Conservation (phyloP, 2,329 filamentous ascomycete genomes). For the Aspergillus caelatus region DNA sequence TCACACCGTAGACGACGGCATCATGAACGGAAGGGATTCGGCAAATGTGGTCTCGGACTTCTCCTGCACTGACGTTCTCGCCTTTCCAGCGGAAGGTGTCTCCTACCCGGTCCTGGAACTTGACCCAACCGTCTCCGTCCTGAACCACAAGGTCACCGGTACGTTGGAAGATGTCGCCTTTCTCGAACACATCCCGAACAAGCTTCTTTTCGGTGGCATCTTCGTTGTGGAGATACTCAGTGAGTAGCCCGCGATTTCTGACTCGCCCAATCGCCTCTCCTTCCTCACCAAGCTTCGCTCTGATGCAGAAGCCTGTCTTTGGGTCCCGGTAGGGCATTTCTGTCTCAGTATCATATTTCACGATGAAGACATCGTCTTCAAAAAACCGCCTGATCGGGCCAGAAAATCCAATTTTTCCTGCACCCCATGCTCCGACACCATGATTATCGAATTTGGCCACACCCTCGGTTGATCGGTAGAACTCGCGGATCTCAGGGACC, state of each 20-base stretch:
- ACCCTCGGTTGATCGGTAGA: slow-evolving; percentile 53
- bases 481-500: slow-evolving; percentile 51
- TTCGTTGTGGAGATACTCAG: slow-evolving; percentile 46
- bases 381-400: slow-evolving; percentile 44
- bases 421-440: slow-evolving; percentile 44
- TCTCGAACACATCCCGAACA: slow-evolving; percentile 47
- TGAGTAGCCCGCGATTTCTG: slow-evolving; percentile 41
- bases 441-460: slow-evolving; percentile 51
- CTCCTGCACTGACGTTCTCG: slow-evolving; percentile 52
- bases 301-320: slow-evolving; percentile 48
- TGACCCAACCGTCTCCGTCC: slow-evolving; percentile 47
- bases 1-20: slow-evolving; percentile 50
- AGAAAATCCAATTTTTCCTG: slow-evolving; percentile 48
- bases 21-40: slow-evolving; percentile 45
- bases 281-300: slow-evolving; percentile 41
- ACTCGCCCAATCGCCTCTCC: slow-evolving; percentile 52
- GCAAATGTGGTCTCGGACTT: slow-evolving; percentile 49
- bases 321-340: slow-evolving; percentile 48
- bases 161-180: slow-evolving; percentile 50
- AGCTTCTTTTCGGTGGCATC: slow-evolving; percentile 50
- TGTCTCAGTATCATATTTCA: slow-evolving; percentile 46
- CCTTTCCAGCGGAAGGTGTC: slow-evolving; percentile 46
- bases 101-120: slow-evolving; percentile 49
- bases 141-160: slow-evolving; percentile 50
- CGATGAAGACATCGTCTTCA: slow-evolving; percentile 47